Evolutionary conservation across 441 rosid species (phyloP).

Genomic region (Euphorbia neoarborescens): DNA sequence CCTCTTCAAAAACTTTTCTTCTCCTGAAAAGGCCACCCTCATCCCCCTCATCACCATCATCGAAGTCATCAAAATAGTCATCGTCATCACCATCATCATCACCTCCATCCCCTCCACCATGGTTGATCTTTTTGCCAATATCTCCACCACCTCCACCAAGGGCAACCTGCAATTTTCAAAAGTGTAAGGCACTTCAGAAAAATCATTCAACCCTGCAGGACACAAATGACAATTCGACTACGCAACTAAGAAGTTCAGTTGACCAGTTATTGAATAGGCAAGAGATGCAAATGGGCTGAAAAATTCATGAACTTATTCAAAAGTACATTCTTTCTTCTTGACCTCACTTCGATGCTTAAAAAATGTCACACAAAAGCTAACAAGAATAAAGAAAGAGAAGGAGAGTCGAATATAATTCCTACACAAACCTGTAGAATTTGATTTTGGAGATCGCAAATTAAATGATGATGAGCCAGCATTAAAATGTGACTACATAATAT

Average conservation of each 20-base stretch:
- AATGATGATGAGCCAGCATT: neutral
- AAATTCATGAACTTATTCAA: neutral
- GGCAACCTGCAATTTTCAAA: conserved; percentile 51
- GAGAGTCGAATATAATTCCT: neutral
- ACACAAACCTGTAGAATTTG: neutral
- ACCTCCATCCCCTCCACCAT: conserved; percentile 95
- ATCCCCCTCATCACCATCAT: conserved; percentile 79
- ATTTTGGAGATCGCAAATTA: neutral
- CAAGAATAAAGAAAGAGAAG: neutral
- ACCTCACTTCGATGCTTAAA: neutral
- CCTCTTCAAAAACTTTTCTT: conserved; percentile 81
- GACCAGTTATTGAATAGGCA: neutral
- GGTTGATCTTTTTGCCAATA: conserved; percentile 71
- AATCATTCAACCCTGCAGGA: neutral
- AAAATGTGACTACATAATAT: neutral
- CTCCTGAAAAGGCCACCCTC: conserved; percentile 87
- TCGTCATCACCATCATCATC: conserved; percentile 93
- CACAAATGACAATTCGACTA: neutral
- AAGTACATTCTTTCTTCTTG: neutral
- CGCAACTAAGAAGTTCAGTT: neutral
- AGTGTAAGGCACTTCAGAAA: conserved; percentile 17
- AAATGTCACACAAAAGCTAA: neutral
- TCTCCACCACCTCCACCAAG: conserved; percentile 90
- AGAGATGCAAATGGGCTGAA: neutral
- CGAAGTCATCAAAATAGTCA: conserved; percentile 80